phyloP scores from a whole-genome alignment of 352 stramenopile genomes.

The Phytophthora cryptogea region DNA sequence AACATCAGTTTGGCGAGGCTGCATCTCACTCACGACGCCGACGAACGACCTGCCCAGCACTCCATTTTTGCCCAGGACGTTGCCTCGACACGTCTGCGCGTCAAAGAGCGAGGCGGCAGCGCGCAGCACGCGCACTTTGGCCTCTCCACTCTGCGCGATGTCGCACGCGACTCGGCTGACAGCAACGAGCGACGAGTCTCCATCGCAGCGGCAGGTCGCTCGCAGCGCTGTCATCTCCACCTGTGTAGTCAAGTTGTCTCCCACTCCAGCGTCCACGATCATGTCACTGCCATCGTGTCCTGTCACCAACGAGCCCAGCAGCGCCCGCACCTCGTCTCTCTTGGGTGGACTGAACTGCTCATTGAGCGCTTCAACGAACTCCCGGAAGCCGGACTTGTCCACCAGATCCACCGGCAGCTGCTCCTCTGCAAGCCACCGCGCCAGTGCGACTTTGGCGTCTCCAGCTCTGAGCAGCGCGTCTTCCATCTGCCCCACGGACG shows the following conservation, averaged over 20 bases:
- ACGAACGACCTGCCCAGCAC: conserved; percentile 51
- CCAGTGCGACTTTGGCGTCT: conserved; percentile 41
- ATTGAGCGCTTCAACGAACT: conserved; percentile 46
- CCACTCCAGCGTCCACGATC: background rate
- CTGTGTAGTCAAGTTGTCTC: background rate
- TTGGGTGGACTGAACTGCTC: conserved; percentile 35
- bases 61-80: conserved; percentile 40
- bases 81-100: conserved; percentile 35
- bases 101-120: conserved; percentile 43
- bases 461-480: conserved; percentile 20
- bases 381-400: conserved; percentile 40
- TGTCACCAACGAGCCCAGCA: conserved; percentile 29
- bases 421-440: conserved; percentile 49
- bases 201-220: conserved; percentile 38
- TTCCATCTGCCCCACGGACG: conserved; percentile 12
- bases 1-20: conserved; percentile 7
- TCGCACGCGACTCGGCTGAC: conserved; percentile 36
- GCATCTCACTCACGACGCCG: conserved; percentile 36
- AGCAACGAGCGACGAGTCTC: conserved; percentile 36
- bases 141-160: conserved; percentile 23
- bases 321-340: conserved; percentile 29
- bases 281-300: conserved; percentile 12
- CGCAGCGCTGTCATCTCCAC: conserved; percentile 40
- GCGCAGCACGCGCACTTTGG: conserved; percentile 41
- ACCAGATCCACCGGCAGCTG: conserved; percentile 49